These are phyloP conservation scores for Syncephalastrum monosporum DNA, from an alignment of 371 early-diverging fungal species.

Conservation along the genomic window DNA sequence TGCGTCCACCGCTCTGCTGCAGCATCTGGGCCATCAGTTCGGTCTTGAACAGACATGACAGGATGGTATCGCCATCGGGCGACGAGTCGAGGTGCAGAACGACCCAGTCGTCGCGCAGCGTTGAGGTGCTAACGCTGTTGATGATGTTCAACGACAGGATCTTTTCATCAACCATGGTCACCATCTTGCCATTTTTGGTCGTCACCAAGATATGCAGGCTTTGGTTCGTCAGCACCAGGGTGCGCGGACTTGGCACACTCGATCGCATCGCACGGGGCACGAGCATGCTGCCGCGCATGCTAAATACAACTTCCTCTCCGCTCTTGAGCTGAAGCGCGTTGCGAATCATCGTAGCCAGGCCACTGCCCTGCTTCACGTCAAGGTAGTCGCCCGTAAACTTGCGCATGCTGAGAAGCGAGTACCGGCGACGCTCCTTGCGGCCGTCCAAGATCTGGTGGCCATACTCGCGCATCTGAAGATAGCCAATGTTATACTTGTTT, in stretches of 20 bases:
- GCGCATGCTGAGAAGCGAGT: conserved; percentile 81
- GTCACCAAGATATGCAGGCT: conserved; percentile 60
- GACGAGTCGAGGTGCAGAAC: conserved; percentile 66
- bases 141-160: conserved; percentile 53
- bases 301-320: conserved; percentile 66
- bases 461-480: conserved; percentile 89
- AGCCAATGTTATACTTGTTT: conserved; percentile 89
- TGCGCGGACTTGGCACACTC: conserved; percentile 75
- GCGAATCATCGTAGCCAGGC: conserved; percentile 66
- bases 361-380: conserved; percentile 64
- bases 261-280: conserved; percentile 81
- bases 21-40: conserved; percentile 74
- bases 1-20: conserved; percentile 54
- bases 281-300: conserved; percentile 62
- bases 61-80: conserved; percentile 57
- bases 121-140: conserved; percentile 61
- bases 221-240: conserved; percentile 65
- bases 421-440: conserved; percentile 90
- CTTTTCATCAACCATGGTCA: conserved; percentile 54
- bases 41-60: conserved; percentile 77
- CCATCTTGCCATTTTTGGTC: conserved; percentile 54
- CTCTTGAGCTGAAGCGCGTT: conserved; percentile 57
- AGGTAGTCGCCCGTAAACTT: conserved; percentile 93
- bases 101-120: conserved; percentile 83
- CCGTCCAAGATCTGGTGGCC: conserved; percentile 88